Evolutionary conservation across 2,329 filamentous ascomycete genomes (phyloP), one percentile per base, ranked within the genome.

Genomic region (Lanzia echinophila): DNA sequence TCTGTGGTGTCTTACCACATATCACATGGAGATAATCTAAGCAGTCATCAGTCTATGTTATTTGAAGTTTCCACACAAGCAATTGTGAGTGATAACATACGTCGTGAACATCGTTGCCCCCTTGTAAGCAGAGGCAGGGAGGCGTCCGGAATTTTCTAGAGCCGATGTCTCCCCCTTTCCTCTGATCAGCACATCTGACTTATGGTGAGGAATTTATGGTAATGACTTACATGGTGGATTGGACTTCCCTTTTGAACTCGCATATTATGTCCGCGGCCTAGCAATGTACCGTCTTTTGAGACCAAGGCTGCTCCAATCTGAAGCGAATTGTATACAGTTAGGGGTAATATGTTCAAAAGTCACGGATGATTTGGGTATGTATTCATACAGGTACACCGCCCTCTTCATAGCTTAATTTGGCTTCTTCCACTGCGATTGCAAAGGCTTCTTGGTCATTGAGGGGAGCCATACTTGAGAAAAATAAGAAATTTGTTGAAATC

Each of bases 21-120:
- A 65, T 88, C 85, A 68, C 87, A 91, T 0, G 87, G 87, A 2
- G 84, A 88, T 6, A 91, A 73, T 17, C 59, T 62, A 20, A 1
- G 44, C 32, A 6, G 15, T 6, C 19, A 17, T 28, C 15, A 13
- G 38, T n/a, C 17, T 19, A 46, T 55, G 38, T 34, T 44, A 52
- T 17, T 36, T 36, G 36, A 8, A 20, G n/a, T 42, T 22, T 19
- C n/a, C 19, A 20, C 22, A 20, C 17, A 42, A 22, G 13, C 6
- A 12, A 19, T 24, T 7, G 39, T 42, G 19, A 42, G 20, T 33
- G 12, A 33, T 22, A 8, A 52, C 49, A 32, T 48, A 58, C 0
- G 87, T 90, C 2, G 87, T 91, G 71, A 88, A 91, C 85, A 91
- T 90, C n/a, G 86, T 90, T 34, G 84, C 79, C 31, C 83, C 83